Evolutionary conservation across 2,329 filamentous ascomycete genomes (phyloP), one percentile per base, ranked within the genome.

Genomic region (Aspergillus clavatus): DNA sequence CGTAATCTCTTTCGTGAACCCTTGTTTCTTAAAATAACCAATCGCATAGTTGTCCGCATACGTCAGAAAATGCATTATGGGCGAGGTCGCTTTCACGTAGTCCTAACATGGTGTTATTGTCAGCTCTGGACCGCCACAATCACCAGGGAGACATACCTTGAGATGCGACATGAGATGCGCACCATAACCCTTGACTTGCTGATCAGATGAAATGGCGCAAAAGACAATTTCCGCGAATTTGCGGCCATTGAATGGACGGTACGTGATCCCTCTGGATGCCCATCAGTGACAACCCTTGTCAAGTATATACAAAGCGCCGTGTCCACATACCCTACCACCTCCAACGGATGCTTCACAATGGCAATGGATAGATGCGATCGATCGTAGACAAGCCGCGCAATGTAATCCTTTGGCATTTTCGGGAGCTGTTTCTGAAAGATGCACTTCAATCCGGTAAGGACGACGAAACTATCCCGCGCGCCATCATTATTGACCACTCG

Each of bases 391-490:
- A 98, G 81, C 29, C 93, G 87, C 3, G 93, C 93, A 58, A 98
- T 97, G 67, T 98, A 98, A 63, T 97, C 93, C 69, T 97, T 96
- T 11, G 93, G 93, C 93, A 98, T 98, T 70, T 97, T 97, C 0
- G 93, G 93, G 5, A 98, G 77, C 64, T 98, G 93, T 59, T 97
- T 97, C 66, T 98, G 93, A 61, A 98, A 97, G 54, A 98, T 94
- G 63, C 90, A 95, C 66, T 97, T 98, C 44, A 98, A 76, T 11
- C 93, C 93, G 0, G 91, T 96, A 47, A 98, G 77, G 57, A 98
- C 94, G 62, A 97, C 94, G 55, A 90, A 83, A 62, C 87, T 94
- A 61, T 95, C 89, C 53, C 86, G 81, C 28, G 83, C 78, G 59
- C 87, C 86, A 63, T 98, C 93, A 63, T 98, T 98, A 76, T 97